These are phyloP conservation scores for Myriosclerotinia duriaeana DNA, from an alignment of 2,329 filamentous ascomycete species.

Conservation along the genomic window DNA sequence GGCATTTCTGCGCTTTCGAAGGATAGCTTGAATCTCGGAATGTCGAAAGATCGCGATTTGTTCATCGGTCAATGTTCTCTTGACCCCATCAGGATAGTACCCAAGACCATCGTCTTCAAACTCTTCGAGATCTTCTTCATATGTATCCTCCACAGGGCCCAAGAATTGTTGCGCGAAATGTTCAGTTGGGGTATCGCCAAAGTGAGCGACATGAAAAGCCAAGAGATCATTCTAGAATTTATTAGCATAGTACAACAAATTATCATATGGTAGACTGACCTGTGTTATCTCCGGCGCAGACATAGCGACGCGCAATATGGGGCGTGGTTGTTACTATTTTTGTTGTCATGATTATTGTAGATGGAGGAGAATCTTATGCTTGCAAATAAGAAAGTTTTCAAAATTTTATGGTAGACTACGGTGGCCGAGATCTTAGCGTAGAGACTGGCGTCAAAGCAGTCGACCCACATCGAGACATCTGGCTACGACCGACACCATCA, in stretches of 20 bases:
- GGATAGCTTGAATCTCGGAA: conserved; percentile 75
- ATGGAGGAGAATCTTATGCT: neutral
- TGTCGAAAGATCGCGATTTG: conserved; percentile 89
- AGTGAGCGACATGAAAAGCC: conserved; percentile 37
- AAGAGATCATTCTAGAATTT: conserved; percentile 35
- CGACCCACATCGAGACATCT: too few relatives aligned
- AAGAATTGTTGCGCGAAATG: conserved; percentile 57
- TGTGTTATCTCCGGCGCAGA: conserved; percentile 21
- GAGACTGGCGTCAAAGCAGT: neutral
- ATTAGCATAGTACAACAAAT: neutral
- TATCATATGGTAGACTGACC: neutral
- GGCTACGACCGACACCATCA: neutral
- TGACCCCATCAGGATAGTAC: conserved; percentile 82
- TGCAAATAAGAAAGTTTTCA: conserved; percentile 10
- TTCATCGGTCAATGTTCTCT: conserved; percentile 86
- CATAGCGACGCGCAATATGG: conserved; percentile 16
- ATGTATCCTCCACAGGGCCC: conserved; percentile 51
- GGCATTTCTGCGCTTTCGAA: conserved; percentile 50
- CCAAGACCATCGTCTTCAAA: conserved; percentile 68
- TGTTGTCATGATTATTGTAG: conserved; percentile 10
- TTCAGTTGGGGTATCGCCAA: conserved; percentile 40
- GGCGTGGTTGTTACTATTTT: conserved; percentile 4
- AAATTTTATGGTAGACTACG: conserved; percentile 15
- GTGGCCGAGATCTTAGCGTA: conserved; percentile 10
- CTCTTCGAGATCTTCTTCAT: conserved; percentile 46